phyloP scores from a whole-genome alignment of 768 basidiomycete species.

The Sporobolomyces roseus region DNA sequence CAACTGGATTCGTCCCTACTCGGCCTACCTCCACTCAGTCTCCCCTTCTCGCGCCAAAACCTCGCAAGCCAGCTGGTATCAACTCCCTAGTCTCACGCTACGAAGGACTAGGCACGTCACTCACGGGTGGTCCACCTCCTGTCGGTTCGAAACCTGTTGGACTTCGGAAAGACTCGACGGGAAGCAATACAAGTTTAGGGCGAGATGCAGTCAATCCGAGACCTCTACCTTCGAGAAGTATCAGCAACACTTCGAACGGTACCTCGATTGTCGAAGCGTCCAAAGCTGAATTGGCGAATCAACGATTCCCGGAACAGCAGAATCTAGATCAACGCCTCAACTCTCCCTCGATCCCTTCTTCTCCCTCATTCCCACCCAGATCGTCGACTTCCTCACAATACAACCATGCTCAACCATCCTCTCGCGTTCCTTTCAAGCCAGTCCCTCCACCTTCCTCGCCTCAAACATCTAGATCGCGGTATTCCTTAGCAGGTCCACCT shows the following conservation, averaged over 20 bases:
- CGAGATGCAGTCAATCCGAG: conserved; percentile 24
- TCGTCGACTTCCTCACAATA: conserved; percentile 8
- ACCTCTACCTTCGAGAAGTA: conserved; percentile 15
- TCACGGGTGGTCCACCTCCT: conserved; percentile 32
- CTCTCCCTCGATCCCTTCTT: not conserved
- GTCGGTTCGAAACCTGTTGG: conserved; percentile 24
- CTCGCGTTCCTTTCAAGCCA: conserved; percentile 34
- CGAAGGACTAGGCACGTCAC: not conserved
- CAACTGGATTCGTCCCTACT: conserved; percentile 13
- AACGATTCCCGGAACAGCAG: not conserved
- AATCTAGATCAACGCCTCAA: not conserved
- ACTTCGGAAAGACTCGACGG: conserved; percentile 30
- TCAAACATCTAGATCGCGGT: not conserved
- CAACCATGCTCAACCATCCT: not conserved
- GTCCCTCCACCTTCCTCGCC: conserved; percentile 16
- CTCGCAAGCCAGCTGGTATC: conserved; percentile 19
- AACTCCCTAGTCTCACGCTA: conserved; percentile 33
- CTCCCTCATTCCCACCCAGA: not conserved
- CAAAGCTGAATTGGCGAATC: not conserved
- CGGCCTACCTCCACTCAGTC: not conserved
- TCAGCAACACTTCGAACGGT: not conserved
- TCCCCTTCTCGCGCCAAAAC: conserved; percentile 18
- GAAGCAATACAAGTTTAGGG: not conserved
- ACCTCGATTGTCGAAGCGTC: not conserved
- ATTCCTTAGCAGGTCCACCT: not conserved